These are phyloP conservation scores for Elongisporangium prolatum DNA, from an alignment of 352 stramenopile genomes.

Conservation along the genomic window DNA sequence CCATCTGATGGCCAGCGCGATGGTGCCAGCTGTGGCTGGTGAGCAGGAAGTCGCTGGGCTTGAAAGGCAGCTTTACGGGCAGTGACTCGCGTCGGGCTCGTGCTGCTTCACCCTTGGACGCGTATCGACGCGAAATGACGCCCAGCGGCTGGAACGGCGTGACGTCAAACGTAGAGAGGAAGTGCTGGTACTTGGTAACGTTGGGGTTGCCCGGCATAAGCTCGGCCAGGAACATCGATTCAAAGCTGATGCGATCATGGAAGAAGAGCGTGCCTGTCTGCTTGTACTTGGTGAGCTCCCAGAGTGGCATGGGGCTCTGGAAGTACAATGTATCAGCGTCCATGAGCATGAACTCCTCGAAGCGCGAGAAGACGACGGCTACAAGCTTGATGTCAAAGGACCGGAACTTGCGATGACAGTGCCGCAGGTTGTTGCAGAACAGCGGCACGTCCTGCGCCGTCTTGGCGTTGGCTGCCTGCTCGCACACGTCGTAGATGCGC, in stretches of 20 bases:
- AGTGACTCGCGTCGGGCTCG: slow-evolving; percentile 15
- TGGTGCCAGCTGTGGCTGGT: slow-evolving; percentile 63
- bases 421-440: slow-evolving; percentile 40
- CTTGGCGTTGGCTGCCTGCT: slow-evolving; percentile 22
- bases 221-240: slow-evolving; percentile 36
- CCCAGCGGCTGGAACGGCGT: slow-evolving; percentile 28
- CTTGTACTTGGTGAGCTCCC: slow-evolving; percentile 44
- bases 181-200: slow-evolving; percentile 36
- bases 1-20: slow-evolving; percentile 57
- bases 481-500: slow-evolving; percentile 57
- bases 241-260: slow-evolving; percentile 39
- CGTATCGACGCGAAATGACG: slow-evolving; percentile 22
- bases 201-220: slow-evolving; percentile 17
- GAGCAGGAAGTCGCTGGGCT: slow-evolving; percentile 50
- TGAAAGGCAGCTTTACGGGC: slow-evolving; percentile 20
- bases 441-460: slow-evolving; percentile 24
- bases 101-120: slow-evolving; percentile 4
- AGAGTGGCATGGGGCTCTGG: slow-evolving; percentile 47
- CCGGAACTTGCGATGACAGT: slow-evolving; percentile 39
- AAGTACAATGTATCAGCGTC: slow-evolving; percentile 66
- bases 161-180: slow-evolving; percentile 52
- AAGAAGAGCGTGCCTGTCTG: slow-evolving; percentile 56
- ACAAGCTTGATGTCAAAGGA: slow-evolving; percentile 60
- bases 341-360: slow-evolving; percentile 67
- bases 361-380: slow-evolving; percentile 60